Evolutionary conservation across 2,329 filamentous ascomycete genomes (phyloP), one percentile per base, ranked within the genome.

Genomic region (Arthroderma uncinatum): DNA sequence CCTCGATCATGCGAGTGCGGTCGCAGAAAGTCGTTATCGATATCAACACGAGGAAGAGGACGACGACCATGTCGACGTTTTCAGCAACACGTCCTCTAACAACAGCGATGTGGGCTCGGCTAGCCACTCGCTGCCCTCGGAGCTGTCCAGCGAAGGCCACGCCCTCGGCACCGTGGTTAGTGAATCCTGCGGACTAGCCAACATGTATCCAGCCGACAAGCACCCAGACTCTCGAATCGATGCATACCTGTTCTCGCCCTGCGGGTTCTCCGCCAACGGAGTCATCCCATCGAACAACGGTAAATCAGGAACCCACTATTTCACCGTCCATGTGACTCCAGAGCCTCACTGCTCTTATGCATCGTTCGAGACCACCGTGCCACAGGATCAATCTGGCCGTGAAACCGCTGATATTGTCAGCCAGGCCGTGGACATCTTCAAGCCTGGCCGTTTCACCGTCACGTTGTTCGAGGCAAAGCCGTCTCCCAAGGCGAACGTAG

Each of bases 321-420:
- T 96, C 74, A 98, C 92, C 0, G 93, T 98, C 23, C 93, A 98
- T 69, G 93, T 98, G 63, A 98, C 93, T 0, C 93, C 93, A 0
- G 93, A 98, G 78, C 89, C 92, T 12, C 84, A 95, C 67, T 98
- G 92, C 78, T 96, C 91, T 4, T 98, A 95, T 71, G 93, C 93
- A 36, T 96, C 90, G 1, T 98, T 98, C 69, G 93, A 98, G 78
- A 97, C 93, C 63, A 98, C 97, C 65, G 92, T 98, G 2, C 93
- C 93, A 1, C 87, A 89, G 25, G 85, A 84, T 4, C 89, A 95
- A 74, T 89, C 83, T 57, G 91, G 91, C 14, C 86, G 91, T 61
- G 87, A 91, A 69, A 96, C 92, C 0, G 83, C 84, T 25, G 92
- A 95, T 62, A 86, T 97, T 59, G 87, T 98, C 61, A 84, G 95